phyloP scores from a whole-genome alignment of 1,284 basidiomycete genomes.

The Cutaneotrichosporon sp. region DNA sequence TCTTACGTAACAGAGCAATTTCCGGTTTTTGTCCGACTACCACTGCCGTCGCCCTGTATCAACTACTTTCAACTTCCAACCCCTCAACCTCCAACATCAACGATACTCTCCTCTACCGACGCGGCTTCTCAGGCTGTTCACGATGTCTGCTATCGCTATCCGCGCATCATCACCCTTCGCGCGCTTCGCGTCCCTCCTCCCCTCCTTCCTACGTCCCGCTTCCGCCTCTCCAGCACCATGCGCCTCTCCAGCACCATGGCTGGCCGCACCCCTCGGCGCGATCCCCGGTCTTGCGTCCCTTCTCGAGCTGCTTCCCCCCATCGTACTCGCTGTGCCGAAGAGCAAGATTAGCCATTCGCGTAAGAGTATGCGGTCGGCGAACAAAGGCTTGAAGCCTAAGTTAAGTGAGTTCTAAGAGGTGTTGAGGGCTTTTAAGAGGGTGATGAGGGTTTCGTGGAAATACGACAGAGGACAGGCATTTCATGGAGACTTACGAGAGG shows the following conservation, averaged over 20 bases:
- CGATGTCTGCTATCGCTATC: conserved; percentile 14
- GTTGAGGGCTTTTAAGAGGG: too few species aligned
- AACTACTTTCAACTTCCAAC: too few species aligned
- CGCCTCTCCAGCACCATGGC: conserved; percentile 9
- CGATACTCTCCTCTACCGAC: not conserved
- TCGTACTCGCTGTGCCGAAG: conserved; percentile 90
- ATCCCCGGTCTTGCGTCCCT: conserved; percentile 52
- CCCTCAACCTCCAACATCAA: not conserved
- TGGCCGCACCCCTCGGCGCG: conserved; percentile 13
- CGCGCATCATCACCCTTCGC: conserved; percentile 6
- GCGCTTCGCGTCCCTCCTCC: conserved; percentile 12
- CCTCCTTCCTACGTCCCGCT: conserved; percentile 28
- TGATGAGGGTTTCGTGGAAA: too few species aligned
- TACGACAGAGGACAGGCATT: too few species aligned
- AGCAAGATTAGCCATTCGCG: conserved; percentile 88
- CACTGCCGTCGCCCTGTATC: too few species aligned
- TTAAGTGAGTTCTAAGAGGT: conserved; percentile 72
- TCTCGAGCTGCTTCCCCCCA: conserved; percentile 76
- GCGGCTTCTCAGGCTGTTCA: too few species aligned
- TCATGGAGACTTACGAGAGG: too few species aligned
- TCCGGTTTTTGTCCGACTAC: conserved; percentile 1
- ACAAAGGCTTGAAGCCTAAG: conserved; percentile 93
- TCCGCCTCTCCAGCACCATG: conserved; percentile 18
- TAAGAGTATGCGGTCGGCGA: conserved; percentile 90
- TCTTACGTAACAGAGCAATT: not conserved